Evolutionary conservation across 2,329 filamentous ascomycete species (phyloP).

Genomic region (Arthrinium phaeospermum): DNA sequence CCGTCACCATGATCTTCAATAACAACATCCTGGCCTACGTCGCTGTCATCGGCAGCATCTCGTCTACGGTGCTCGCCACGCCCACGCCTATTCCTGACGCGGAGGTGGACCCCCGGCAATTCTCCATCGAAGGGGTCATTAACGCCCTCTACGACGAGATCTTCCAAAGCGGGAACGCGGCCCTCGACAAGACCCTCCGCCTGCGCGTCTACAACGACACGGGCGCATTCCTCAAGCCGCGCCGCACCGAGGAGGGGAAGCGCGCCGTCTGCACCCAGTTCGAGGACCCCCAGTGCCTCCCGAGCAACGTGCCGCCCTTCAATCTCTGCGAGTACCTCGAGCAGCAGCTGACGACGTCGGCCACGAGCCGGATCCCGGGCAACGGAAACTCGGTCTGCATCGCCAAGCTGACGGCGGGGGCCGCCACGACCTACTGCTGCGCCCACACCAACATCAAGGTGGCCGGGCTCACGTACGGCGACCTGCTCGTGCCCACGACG

Average conservation of each 20-base stretch:
- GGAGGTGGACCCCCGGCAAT: background rate
- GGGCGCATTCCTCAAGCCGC: background rate
- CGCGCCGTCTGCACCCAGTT: background rate
- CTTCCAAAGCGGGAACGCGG: background rate
- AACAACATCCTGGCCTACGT: background rate
- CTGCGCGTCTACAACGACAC: background rate
- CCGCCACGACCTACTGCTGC: background rate
- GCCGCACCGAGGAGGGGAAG: background rate
- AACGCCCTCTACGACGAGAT: background rate
- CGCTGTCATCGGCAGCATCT: background rate
- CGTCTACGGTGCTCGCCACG: background rate
- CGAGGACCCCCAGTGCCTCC: background rate
- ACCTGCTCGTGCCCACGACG: background rate
- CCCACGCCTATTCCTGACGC: background rate
- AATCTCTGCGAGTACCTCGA: background rate
- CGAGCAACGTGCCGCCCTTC: background rate
- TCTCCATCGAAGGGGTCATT: background rate
- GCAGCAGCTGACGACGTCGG: background rate
- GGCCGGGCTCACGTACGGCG: background rate
- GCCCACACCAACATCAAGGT: background rate
- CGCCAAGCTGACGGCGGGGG: background rate
- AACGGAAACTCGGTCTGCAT: background rate
- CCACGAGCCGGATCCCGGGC: background rate
- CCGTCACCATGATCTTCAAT: background rate
- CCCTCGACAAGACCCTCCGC: too few relatives aligned